A percentile compares a stretch with the other conserved stretches of the same genome.
Evolutionary conservation across 2,329 filamentous ascomycete genomes (phyloP).

Genomic region (Alternaria conjuncta): DNA sequence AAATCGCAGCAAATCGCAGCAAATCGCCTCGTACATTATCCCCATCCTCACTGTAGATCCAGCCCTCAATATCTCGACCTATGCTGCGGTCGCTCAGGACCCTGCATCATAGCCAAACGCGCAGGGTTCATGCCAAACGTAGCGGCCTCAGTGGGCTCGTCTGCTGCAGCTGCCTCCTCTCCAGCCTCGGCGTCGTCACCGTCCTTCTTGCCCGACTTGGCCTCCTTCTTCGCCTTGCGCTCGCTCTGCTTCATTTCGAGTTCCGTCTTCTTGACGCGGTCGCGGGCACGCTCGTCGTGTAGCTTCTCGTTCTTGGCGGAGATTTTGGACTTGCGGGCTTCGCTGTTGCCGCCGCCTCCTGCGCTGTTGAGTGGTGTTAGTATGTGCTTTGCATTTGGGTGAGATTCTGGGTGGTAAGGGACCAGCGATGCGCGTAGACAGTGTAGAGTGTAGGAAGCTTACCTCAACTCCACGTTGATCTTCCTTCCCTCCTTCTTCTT

Average conservation of each 20-base stretch:
- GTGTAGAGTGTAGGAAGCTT: constrained; percentile 4
- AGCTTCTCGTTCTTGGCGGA: constrained; percentile 85
- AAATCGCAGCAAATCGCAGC: background rate
- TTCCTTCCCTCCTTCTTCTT: constrained; percentile 66
- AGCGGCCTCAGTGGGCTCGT: constrained; percentile 23
- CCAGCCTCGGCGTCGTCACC: constrained; percentile 12
- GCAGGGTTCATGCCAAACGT: constrained; percentile 47
- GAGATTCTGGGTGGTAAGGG: background rate
- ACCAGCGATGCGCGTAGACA: background rate
- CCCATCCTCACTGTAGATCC: background rate
- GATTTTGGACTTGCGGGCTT: constrained; percentile 76
- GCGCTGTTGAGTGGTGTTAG: constrained; percentile 59
- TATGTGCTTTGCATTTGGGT: too few species aligned
- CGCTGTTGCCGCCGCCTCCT: constrained; percentile 82
- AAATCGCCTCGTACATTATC: background rate
- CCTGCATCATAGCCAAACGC: constrained; percentile 46
- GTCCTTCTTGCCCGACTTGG: constrained; percentile 27
- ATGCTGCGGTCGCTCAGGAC: constrained; percentile 20
- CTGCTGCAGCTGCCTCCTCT: constrained; percentile 14
- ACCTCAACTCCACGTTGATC: constrained; percentile 94
- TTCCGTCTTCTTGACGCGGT: constrained; percentile 55
- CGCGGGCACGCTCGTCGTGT: constrained; percentile 68
- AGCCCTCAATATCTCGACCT: constrained; percentile 24
- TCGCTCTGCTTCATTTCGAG: constrained; percentile 49
- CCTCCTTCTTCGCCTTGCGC: constrained; percentile 50